A percentile compares a stretch with the other conserved stretches of the same genome.
Conservation (phyloP, 805 yeast genomes). For the Saccharomycopsis selenospora region DNA sequence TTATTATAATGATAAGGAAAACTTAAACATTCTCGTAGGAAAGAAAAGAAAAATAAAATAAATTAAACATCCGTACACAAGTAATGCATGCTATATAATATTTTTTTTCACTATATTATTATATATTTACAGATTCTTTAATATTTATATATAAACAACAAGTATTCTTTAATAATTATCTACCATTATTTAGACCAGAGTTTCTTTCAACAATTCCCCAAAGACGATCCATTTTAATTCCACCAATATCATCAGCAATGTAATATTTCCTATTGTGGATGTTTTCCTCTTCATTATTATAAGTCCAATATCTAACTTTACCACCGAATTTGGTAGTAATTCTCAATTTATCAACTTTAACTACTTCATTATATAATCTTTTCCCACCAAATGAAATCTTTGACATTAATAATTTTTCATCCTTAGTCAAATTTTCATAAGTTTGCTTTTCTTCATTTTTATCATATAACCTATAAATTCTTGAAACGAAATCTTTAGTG, state of each 20-base stretch:
- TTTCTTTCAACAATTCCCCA: slow-evolving; percentile 77
- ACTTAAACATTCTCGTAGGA: no score
- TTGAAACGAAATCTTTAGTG: slow-evolving; percentile 59
- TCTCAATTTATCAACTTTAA: slow-evolving; percentile 42
- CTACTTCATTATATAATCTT: slow-evolving; percentile 53
- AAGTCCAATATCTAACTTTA: slow-evolving; percentile 31
- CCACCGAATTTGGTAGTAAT: slow-evolving; percentile 36
- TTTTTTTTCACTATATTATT: no score
- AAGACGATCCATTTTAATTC: slow-evolving; percentile 73
- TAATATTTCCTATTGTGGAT: slow-evolving; percentile 38
- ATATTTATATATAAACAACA: no score
- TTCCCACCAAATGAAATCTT: slow-evolving; percentile 63
- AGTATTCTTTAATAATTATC: no score
- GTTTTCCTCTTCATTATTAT: slow-evolving; percentile 32
- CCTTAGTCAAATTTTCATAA: slow-evolving; percentile 47
- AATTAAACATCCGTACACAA: no score
- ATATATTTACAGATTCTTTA: no score
- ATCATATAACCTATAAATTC: slow-evolving; percentile 65
- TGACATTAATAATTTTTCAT: slow-evolving; percentile 64
- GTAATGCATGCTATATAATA: no score
- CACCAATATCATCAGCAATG: slow-evolving; percentile 70
- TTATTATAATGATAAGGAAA: no score
- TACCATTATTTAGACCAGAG: slow-evolving; percentile 60
- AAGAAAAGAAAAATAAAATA: no score
- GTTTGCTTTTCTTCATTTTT: slow-evolving; percentile 52